phyloP scores from a whole-genome alignment of 208 protist genomes.

The Acanthamoeba healyi region DNA sequence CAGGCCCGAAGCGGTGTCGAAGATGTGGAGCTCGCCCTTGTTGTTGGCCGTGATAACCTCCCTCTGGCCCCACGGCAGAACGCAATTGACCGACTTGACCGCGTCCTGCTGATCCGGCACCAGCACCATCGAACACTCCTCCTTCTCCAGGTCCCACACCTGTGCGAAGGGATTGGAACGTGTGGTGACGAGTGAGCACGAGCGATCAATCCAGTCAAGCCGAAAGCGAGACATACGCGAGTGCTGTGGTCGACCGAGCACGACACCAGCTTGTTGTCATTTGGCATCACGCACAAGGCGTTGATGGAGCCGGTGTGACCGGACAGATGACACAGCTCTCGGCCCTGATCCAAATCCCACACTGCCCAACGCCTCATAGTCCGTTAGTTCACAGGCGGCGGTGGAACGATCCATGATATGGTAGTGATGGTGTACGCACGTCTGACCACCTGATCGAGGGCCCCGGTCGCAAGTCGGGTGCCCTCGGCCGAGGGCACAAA shows the following conservation, averaged over 20 bases:
- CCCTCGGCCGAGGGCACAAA: conserved; percentile 16
- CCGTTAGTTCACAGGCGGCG: too few relatives aligned
- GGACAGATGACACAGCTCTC: conserved; percentile 13
- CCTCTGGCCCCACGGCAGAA: not conserved
- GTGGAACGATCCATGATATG: too few relatives aligned
- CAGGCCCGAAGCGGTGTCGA: not conserved
- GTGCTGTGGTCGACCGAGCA: conserved; percentile 54
- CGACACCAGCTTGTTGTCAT: conserved; percentile 10
- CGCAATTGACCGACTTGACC: conserved; percentile 49
- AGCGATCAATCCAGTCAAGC: not conserved
- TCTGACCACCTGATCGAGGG: conserved; percentile 10
- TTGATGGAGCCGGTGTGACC: conserved; percentile 9
- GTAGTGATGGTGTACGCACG: not conserved
- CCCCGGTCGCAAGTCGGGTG: not conserved
- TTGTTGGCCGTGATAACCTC: conserved; percentile 49
- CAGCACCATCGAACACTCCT: conserved; percentile 3
- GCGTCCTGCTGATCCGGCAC: conserved; percentile 4
- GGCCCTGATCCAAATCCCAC: not conserved
- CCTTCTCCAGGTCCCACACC: conserved; percentile 41
- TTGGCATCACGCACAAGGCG: conserved; percentile 2
- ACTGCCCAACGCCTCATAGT: too few relatives aligned
- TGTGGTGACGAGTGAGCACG: not conserved
- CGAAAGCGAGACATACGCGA: not conserved
- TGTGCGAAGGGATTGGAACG: not conserved
- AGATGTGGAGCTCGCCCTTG: conserved; percentile 28